Conservation (phyloP, 257 asterid species). For the Nicotiana otophora region DNA sequence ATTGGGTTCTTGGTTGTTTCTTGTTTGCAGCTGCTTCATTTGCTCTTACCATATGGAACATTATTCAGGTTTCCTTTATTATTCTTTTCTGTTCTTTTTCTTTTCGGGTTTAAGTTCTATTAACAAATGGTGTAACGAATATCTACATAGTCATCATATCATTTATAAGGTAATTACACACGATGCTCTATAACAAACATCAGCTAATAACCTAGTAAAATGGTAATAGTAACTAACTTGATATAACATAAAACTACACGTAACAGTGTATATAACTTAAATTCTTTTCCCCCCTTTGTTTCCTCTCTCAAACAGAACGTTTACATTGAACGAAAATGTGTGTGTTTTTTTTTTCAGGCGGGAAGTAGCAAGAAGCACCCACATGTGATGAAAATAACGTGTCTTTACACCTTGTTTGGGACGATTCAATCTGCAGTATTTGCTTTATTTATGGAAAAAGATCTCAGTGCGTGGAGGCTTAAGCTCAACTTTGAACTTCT, state of each 20-base stretch:
- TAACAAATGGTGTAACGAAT: too few species aligned
- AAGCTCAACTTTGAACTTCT: slow-evolving; percentile 41
- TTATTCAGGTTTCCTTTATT: slow-evolving; percentile 42
- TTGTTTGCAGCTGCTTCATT: slow-evolving; percentile 58
- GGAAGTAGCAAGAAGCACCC: slow-evolving; percentile 56
- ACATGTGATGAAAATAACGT: slow-evolving; percentile 53
- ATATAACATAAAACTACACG: too few species aligned
- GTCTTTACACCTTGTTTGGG: slow-evolving; percentile 64
- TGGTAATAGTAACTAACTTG: too few species aligned
- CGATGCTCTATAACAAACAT: too few species aligned
- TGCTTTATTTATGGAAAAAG: slow-evolving; percentile 41
- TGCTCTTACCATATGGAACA: slow-evolving; percentile 52
- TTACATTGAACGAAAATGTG: not conserved
- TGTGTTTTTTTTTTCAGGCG: slow-evolving; percentile 28
- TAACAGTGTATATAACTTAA: too few species aligned
- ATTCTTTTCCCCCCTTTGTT: not conserved
- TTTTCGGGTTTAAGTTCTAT: too few species aligned
- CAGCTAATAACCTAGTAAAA: too few species aligned
- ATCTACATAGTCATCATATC: too few species aligned
- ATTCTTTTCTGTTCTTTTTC: too few species aligned
- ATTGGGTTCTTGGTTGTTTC: slow-evolving; percentile 65
- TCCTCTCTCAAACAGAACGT: not conserved
- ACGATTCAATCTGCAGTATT: slow-evolving; percentile 42
- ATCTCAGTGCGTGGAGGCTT: slow-evolving; percentile 48
- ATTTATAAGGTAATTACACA: too few species aligned